phyloP scores from a whole-genome alignment of 495 filamentous ascomycete genomes.

The Durotheca rogersii region DNA sequence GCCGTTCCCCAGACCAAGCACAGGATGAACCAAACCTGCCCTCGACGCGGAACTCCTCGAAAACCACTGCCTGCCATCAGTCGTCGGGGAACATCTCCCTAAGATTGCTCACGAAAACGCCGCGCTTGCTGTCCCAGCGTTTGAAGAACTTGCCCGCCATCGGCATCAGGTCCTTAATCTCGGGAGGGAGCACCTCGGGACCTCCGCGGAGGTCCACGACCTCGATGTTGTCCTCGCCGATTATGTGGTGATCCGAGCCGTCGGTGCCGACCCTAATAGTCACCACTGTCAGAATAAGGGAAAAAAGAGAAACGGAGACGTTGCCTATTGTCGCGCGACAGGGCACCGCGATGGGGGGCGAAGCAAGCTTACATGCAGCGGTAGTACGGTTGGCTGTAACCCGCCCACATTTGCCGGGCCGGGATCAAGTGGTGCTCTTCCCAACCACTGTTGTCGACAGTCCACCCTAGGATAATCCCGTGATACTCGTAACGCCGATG shows the following conservation, averaged over 20 bases:
- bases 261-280: conserved; percentile 62
- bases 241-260: conserved; percentile 60
- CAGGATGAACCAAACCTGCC: too few relatives aligned
- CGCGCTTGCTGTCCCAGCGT: conserved; percentile 67
- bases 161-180: conserved; percentile 53
- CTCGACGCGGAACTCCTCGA: too few relatives aligned
- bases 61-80: conserved; percentile 38
- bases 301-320: background rate
- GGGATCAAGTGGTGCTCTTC: conserved; percentile 16
- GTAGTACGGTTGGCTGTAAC: conserved; percentile 36
- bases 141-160: conserved; percentile 89
- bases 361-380: conserved; percentile 38
- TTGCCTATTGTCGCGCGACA: too few relatives aligned
- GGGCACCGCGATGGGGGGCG: too few relatives aligned
- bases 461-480: conserved; percentile 87
- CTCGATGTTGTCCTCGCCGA: conserved; percentile 86
- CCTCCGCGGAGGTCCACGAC: conserved; percentile 52
- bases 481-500: conserved; percentile 79
- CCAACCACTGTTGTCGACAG: conserved; percentile 47
- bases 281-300: conserved; percentile 11
- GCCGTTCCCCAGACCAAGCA: too few relatives aligned
- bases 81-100: conserved; percentile 84
- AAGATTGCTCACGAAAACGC: conserved; percentile 83
- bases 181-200: conserved; percentile 37
- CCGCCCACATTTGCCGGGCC: conserved; percentile 18